Base-by-base conservation (phyloP, 78 protist genomes). In the Dictyostelium capitatum region DNA sequence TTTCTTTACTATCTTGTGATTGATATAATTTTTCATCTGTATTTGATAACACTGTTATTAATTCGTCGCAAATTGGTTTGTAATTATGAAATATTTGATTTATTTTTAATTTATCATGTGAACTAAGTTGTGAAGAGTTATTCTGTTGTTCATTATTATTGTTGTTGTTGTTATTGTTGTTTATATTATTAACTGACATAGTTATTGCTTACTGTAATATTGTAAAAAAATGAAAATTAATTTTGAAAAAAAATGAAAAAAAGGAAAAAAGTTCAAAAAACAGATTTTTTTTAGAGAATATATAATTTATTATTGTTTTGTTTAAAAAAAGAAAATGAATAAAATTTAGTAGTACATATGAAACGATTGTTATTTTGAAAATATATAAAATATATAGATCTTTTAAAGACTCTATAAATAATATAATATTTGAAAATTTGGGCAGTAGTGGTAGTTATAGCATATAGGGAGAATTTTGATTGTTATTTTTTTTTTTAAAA, bases 1-100 rank as follows among this genome's bases (percentile, higher is more conserved):
- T 46, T 51, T 51, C n/a, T 43, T 30, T 79, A 41, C 37, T 41
- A 79, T 79, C 83, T 56, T 56, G 6, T 23, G 56, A 50, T 15
- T 46, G 46, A 28, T 15, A 56, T 23, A 17, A 32, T 6, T 51
- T 20, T 37, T 25, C 53, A 56, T 62, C 67, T 6, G 75, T 62
- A 62, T 80, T 62, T 11, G 93, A 59, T 30, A 87, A 8, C 8
- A 64, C 9, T 23, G 93, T 65, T 32, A 87, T 67, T 10, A 87
- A 32, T 32, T 41, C 28, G 51, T 77, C 93, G 25, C 93, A 87
- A 30, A 87, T 23, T 10, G 93, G 93, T 77, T 87, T 87, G 50
- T 75, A 75, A 10, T 23, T 84, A 14, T 51, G 56, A 46, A 84
- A 84, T 30, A 48, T 62, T 11, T 46, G 81, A 43, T 37, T 83